Base-by-base conservation (phyloP, 805 yeast species). In the Metschnikowia anglica region DNA sequence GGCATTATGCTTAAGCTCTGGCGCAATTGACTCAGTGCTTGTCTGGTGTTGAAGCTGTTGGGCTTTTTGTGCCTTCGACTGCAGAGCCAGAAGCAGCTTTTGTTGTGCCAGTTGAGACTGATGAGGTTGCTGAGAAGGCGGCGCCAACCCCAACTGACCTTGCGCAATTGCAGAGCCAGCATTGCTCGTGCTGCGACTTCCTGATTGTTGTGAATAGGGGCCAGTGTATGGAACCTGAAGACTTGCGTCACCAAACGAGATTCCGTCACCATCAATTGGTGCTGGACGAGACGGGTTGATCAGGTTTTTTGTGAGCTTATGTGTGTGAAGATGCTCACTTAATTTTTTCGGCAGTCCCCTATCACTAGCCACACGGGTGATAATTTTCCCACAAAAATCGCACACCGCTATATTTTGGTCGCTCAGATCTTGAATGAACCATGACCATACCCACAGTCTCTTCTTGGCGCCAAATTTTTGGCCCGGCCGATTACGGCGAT, bases 361-460 rank as follows among this genome's bases (percentile, higher is more conserved):
- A 54, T 79, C 83, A 28, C 76, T 67, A 9, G 74, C 62, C 37
- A 76, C 59, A 40, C 83, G 59, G 20, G 63, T 63, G 27, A 79
- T 69, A 10, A 70, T 62, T 52, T 73, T 76, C 1, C 77, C 75
- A 56, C 83, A 79, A 46, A 59, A 66, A 46, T 77, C 80, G 58
- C 83, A 79, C 3, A 73, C 73, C 2, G 83, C 82, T 15, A 72
- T 47, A 42, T 76, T 75, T 37, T 73, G 67, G 49, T 79, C 75
- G 15, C 48, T 48, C 13, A 56, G 54, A 53, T 77, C 81, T 52
- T 79, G 83, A 11, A 66, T 66, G 52, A 78, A 79, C 83, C 83
- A 79, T 16, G 71, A 60, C 83, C 83, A 79, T 11, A 78, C 82
- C 83, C 83, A 79, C 24, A 80, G 76, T 50, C 71, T 73, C 67